A percentile compares a stretch with the other conserved stretches of the same genome.
These are phyloP conservation scores for Chamaecyparis obtusa DNA, from an alignment of 75 land plant species.

Conservation along the genomic window DNA sequence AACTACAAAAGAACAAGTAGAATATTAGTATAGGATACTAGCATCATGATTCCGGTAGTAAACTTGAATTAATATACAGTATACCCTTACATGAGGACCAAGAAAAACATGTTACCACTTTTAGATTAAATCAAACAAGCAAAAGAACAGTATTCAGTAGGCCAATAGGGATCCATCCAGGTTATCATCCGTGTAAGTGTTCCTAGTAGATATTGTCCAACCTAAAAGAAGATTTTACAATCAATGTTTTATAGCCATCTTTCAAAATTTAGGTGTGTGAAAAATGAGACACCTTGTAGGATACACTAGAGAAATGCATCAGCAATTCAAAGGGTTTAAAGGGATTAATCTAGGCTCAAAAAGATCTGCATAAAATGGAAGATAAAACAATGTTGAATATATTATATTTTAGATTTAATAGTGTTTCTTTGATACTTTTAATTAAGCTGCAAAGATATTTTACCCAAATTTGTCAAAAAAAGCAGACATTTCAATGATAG, in stretches of 20 bases:
- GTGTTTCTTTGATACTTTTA: too few species aligned
- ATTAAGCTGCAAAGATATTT: background rate
- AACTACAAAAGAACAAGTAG: constrained; percentile 41
- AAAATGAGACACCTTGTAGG: background rate
- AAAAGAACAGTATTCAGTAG: background rate
- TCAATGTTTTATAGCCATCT: background rate
- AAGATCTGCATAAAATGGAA: background rate
- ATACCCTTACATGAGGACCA: background rate
- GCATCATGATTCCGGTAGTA: background rate
- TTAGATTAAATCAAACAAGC: background rate
- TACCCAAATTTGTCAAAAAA: background rate
- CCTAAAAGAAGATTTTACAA: too few species aligned
- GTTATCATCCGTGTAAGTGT: background rate
- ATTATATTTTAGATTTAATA: too few species aligned
- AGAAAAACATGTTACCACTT: background rate
- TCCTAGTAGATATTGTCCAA: background rate
- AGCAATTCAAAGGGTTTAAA: background rate
- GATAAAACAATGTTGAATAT: too few species aligned
- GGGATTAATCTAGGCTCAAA: background rate
- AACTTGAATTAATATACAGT: background rate
- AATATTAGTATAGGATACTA: background rate
- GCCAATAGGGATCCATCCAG: background rate
- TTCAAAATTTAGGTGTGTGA: background rate
- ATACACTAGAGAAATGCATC: background rate
- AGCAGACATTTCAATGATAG: background rate